Conservation (phyloP, 306 rosid species). For the Dryas drummondii region DNA sequence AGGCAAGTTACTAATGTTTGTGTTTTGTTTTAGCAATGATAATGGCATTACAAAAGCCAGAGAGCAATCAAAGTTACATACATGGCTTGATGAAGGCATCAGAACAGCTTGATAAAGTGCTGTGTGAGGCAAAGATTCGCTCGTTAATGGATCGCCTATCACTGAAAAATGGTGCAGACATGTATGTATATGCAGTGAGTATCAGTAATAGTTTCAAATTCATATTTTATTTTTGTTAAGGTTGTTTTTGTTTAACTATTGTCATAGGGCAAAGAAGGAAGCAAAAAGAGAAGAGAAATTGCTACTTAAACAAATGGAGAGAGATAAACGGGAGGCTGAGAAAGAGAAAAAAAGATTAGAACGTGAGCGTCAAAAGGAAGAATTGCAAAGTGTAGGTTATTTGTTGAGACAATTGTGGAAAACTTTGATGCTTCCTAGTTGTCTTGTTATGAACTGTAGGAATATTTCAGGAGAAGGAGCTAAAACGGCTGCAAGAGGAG, state of each 20-base stretch:
- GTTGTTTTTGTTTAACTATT: background rate
- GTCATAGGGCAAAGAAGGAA: conserved; percentile 65
- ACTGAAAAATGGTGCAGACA: conserved; percentile 56
- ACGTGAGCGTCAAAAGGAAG: conserved; percentile 50
- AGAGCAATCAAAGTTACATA: conserved; percentile 41
- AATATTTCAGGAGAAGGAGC: conserved; percentile 58
- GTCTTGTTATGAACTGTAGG: conserved; percentile 8
- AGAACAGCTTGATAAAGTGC: conserved; percentile 56
- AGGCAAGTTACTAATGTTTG: background rate
- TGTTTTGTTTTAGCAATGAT: conserved; percentile 55
- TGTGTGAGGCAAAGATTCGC: conserved; percentile 59
- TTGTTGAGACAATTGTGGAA: conserved; percentile 13
- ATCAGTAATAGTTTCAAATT: conserved; percentile 17
- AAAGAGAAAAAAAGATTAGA: conserved; percentile 58
- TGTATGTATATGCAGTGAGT: conserved; percentile 42
- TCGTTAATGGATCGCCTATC: conserved; percentile 46
- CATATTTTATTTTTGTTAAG: background rate
- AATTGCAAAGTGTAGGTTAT: conserved; percentile 51
- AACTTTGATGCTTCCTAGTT: background rate
- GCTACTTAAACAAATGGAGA: conserved; percentile 66
- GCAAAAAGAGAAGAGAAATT: conserved; percentile 65
- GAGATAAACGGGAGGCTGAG: conserved; percentile 59
- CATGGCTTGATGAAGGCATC: conserved; percentile 54
- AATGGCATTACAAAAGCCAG: conserved; percentile 45
- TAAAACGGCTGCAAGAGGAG: conserved; percentile 47